Conservation (phyloP, 148 eudicot species). For the Fagopyrum tataricum region DNA sequence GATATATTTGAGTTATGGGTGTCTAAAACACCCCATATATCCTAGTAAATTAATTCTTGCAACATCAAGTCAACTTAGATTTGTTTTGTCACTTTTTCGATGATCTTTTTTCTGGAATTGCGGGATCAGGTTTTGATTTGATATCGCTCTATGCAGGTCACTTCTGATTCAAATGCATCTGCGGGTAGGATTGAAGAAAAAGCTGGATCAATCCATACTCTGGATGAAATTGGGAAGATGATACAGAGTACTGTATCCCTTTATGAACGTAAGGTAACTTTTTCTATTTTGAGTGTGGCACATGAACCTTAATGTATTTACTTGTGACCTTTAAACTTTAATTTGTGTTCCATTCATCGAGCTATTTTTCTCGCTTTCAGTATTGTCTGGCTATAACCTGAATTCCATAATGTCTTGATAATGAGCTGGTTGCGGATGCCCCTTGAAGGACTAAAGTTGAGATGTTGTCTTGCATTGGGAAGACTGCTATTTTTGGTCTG, state of each 20-base stretch:
- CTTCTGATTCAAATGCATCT: conserved; percentile 54
- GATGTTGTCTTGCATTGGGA: no score
- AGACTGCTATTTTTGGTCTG: no score
- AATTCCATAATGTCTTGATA: no score
- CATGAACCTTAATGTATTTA: background rate
- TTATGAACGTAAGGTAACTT: conserved; percentile 72
- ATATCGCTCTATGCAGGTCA: conserved; percentile 46
- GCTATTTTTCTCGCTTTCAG: no score
- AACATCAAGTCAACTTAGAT: conserved; percentile 8
- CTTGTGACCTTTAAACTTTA: background rate
- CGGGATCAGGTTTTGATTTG: background rate
- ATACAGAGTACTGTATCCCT: conserved; percentile 66
- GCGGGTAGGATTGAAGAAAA: conserved; percentile 50
- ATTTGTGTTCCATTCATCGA: background rate
- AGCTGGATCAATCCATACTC: conserved; percentile 55
- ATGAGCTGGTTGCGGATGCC: no score
- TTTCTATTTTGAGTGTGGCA: conserved; percentile 1
- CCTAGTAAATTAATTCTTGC: background rate
- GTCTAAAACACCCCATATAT: background rate
- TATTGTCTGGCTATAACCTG: no score
- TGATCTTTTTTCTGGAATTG: background rate
- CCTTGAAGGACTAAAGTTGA: no score
- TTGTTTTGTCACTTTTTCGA: background rate
- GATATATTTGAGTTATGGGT: background rate
- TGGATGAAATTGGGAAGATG: conserved; percentile 93